Percentiles rank a stretch among this genome's conserved stretches.
These are phyloP conservation scores for Candida michaelii DNA, from an alignment of 805 yeast genomes.

Conservation along the genomic window DNA sequence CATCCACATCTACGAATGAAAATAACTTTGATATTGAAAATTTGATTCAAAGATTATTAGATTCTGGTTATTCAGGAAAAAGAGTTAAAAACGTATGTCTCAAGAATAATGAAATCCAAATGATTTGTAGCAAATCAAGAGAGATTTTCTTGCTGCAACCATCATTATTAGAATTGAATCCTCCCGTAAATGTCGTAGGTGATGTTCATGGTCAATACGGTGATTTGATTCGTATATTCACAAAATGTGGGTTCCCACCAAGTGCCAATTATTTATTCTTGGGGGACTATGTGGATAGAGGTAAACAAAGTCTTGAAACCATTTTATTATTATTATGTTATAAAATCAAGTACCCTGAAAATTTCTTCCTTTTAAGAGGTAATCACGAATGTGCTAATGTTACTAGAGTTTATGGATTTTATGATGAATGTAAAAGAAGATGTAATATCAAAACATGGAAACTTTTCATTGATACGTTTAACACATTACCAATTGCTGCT, in stretches of 20 bases:
- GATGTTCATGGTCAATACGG: constrained; percentile 97
- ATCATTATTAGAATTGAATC: constrained; percentile 77
- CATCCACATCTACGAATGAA: constrained; percentile 13
- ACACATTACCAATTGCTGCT: constrained; percentile 93
- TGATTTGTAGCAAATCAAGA: constrained; percentile 82
- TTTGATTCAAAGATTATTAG: constrained; percentile 83
- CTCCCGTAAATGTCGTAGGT: constrained; percentile 85
- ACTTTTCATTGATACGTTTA: constrained; percentile 88
- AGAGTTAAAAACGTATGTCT: constrained; percentile 86
- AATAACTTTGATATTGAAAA: constrained; percentile 67
- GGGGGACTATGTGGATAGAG: constrained; percentile 97
- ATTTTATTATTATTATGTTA: constrained; percentile 83
- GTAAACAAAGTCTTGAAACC: constrained; percentile 94
- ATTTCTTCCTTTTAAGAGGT: constrained; percentile 88
- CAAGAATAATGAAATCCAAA: constrained; percentile 84
- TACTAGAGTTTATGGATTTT: constrained; percentile 94
- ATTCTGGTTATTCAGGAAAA: constrained; percentile 95
- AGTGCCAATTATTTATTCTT: constrained; percentile 85
- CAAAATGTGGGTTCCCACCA: constrained; percentile 97
- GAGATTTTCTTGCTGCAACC: constrained; percentile 92
- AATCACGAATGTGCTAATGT: constrained; percentile 98
- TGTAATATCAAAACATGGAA: constrained; percentile 94
- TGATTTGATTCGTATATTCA: constrained; percentile 85
- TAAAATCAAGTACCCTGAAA: constrained; percentile 95
- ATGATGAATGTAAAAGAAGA: constrained; percentile 96